Evolutionary conservation across 257 asterid species (phyloP), one percentile per base, ranked within the genome.

Genomic region (Rehmannia glutinosa): DNA sequence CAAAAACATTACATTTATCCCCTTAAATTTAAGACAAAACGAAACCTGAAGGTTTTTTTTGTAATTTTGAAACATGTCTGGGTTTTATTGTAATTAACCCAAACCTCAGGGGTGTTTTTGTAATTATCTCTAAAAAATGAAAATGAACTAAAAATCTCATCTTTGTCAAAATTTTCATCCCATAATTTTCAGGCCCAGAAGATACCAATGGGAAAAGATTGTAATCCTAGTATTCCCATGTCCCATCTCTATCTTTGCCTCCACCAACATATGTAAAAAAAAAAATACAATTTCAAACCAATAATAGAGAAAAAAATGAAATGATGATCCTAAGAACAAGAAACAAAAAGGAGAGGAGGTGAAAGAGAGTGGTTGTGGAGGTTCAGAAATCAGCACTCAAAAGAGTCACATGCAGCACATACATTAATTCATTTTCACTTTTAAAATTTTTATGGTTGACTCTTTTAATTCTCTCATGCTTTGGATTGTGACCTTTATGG

Each of bases 401-500:
- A n/a, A 61, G 51, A 59, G 65, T 71, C 90, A 79, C 86, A 83
- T 80, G 87, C 87, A 82, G 73, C 81, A 76, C 82, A 32, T 32
- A 3, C 38, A 75, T 75, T 80, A 68, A 65, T 70, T 74, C 84
- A 43, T 45, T 38, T 68, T 68, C 80, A 68, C 76, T 60, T 79
- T 71, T 59, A 56, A 41, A 33, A 21, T 73, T 71, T 70, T 12
- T 64, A 20, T 71, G 72, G 95, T 86, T 89, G 96, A 89, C 92
- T 75, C 81, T 77, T 59, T 81, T 33, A 72, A 52, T 68, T 50
- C 77, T 62, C 36, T 61, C 59, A 47, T 71, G 57, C 63, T 60
- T 76, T 72, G 23, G 91, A 86, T 86, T 80, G 80, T 65, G 91
- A 83, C 90, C 68, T 83, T 78, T 83, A 81, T 81, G 81, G 88